Evolutionary conservation across 805 yeast species (phyloP).

Genomic region (Hanseniaspora singularis): DNA sequence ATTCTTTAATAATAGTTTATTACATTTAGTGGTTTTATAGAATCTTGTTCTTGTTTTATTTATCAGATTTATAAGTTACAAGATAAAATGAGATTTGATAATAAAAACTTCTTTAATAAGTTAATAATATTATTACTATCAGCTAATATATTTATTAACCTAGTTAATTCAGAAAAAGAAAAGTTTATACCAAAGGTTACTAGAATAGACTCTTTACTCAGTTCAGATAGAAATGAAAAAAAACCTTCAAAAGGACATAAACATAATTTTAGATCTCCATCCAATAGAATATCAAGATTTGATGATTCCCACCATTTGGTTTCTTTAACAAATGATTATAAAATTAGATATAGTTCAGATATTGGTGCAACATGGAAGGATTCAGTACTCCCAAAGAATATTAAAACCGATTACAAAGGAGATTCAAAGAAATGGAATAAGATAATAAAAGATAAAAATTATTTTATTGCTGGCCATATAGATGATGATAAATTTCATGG

Average conservation of each 20-base stretch:
- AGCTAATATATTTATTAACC: no score
- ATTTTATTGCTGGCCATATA: slow-evolving; percentile 8
- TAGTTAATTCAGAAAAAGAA: not conserved
- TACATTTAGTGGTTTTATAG: no score
- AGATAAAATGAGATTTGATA: no score
- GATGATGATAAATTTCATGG: slow-evolving; percentile 18
- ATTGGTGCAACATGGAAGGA: slow-evolving; percentile 41
- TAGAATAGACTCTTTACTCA: slow-evolving; percentile 6
- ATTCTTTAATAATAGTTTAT: no score
- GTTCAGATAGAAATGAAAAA: not conserved
- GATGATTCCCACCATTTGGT: slow-evolving; percentile 13
- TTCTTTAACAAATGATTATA: not conserved
- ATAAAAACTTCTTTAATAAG: no score
- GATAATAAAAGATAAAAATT: not conserved
- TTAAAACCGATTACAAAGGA: not conserved
- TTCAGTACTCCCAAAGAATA: slow-evolving; percentile 2
- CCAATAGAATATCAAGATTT: slow-evolving; percentile 8
- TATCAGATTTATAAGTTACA: no score
- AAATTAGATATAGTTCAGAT: slow-evolving; percentile 31
- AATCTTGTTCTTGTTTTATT: no score
- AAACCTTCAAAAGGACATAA: not conserved
- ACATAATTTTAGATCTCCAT: not conserved
- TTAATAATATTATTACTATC: no score
- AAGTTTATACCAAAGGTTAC: slow-evolving; percentile 10
- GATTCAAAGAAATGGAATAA: slow-evolving; percentile 3